Evolutionary conservation across 2,329 filamentous ascomycete genomes (phyloP).

Genomic region (Alternaria sp.): DNA sequence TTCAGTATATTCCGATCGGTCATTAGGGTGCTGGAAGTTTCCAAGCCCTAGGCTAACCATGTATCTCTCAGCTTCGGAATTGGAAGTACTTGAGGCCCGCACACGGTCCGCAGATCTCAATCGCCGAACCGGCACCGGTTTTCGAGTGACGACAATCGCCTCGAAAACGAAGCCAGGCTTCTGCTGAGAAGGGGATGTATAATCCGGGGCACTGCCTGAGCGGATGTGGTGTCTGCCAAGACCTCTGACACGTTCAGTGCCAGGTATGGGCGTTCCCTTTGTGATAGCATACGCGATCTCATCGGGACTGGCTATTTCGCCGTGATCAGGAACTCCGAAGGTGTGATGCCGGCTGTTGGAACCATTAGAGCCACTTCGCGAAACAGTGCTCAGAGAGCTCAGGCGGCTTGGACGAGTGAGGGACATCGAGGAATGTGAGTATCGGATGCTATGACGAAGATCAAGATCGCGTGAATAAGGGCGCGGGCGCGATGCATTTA

Average conservation of each 20-base stretch:
- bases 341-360: conserved; percentile 17
- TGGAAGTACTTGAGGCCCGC: conserved; percentile 7
- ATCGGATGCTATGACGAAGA: conserved; percentile 17
- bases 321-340: conserved; percentile 2
- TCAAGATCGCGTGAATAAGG: conserved; percentile 22
- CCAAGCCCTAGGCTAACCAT: conserved; percentile 12
- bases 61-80: conserved; percentile 9
- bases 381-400: conserved; percentile 31
- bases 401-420: conserved; percentile 41
- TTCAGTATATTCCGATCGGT: conserved; percentile 1
- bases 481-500: conserved; percentile 26
- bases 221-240: conserved; percentile 19
- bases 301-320: conserved; percentile 12
- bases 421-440: conserved; percentile 36
- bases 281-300: conserved; percentile 35
- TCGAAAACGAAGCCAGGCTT: conserved; percentile 21
- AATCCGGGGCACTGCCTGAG: conserved; percentile 25
- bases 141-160: not conserved
- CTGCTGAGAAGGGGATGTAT: conserved; percentile 7
- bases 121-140: conserved; percentile 16
- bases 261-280: conserved; percentile 27
- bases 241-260: conserved; percentile 3
- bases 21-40: conserved; percentile 6
- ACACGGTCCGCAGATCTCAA: conserved; percentile 18
- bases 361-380: conserved; percentile 27